Evolutionary conservation across 805 yeast genomes (phyloP), one percentile per base, ranked within the genome.

Genomic region (Saccharomyces eubayanus): DNA sequence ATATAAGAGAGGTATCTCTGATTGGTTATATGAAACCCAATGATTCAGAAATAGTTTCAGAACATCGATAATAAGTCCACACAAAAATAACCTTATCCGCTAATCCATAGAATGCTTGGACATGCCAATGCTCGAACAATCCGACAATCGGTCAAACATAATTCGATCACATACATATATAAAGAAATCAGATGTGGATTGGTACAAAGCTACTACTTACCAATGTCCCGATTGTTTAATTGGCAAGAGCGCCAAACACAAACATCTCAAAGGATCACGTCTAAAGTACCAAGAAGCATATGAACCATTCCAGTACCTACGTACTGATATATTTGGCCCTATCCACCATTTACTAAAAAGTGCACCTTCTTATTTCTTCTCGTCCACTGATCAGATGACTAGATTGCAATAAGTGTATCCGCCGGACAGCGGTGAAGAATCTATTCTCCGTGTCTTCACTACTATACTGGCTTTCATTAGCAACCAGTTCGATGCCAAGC

Each of bases 341-440:
- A 53, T 50, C 21, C 24, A 41, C 41, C 45, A 31, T 27, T 24
- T 40, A 27, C 30, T 48, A n/a, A 28, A 43, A 16, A 31, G 52
- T 11, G 24, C 41, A 27, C 50, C 55, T 4, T 12, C 16, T 27
- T 53, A 51, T 43, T 56, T 57, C 31, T 51, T 58, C 16, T 14
- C 53, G 2, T 58, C 55, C 49, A 51, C 57, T n/a, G 57, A 57
- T 51, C 57, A 58, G 50, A 16, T 31, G 3, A 51, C 57, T 8
- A 20, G 55, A 11, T 55, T 49, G 43, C 47, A 50, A 8, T 59
- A 57, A 52, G 55, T 48, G 2, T 55, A 36, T 46, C 53, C 52
- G 59, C 50, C 49, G 58, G 4, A 51, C 60, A 1, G n/a, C n/a
- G n/a, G n/a, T n/a, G n/a, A n/a, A n/a, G n/a, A n/a, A n/a, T n/a